Conservation (phyloP, 805 yeast genomes). For the Osmozyma mogii region DNA sequence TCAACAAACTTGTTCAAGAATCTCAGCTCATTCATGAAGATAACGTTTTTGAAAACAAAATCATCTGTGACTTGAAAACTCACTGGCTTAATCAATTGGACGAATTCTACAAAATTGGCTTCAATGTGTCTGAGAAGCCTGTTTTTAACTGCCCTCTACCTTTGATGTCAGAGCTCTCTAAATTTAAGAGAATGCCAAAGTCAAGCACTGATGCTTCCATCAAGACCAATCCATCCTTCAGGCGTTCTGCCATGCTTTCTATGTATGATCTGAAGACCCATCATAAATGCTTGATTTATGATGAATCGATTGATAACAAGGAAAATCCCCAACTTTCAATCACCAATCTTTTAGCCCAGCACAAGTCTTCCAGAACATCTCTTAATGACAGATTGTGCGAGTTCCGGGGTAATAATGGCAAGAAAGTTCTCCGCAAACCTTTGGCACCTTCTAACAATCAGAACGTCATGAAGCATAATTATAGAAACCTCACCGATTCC, state of each 20-base stretch:
- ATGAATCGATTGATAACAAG: slow-evolving; percentile 14
- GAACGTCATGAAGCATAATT: slow-evolving; percentile 19
- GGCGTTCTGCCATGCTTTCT: slow-evolving; percentile 39
- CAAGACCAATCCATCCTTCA: slow-evolving; percentile 36
- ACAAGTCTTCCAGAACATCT: slow-evolving; percentile 28
- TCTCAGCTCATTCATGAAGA: slow-evolving; percentile 21
- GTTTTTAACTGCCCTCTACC: slow-evolving; percentile 15
- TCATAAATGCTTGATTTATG: slow-evolving; percentile 27
- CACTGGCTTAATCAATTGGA: slow-evolving; percentile 30
- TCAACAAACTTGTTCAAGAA: slow-evolving; percentile 29
- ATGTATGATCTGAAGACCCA: slow-evolving; percentile 30
- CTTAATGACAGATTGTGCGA: slow-evolving; percentile 23
- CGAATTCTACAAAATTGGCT: slow-evolving; percentile 24
- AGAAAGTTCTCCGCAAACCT: background rate
- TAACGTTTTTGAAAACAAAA: slow-evolving; percentile 26
- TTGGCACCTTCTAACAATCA: background rate
- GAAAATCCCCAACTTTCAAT: slow-evolving; percentile 33
- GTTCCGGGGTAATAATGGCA: slow-evolving; percentile 10
- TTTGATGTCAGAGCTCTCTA: slow-evolving; percentile 16
- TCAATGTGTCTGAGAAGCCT: slow-evolving; percentile 12
- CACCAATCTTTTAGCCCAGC: slow-evolving; percentile 30
- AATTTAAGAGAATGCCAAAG: slow-evolving; percentile 18
- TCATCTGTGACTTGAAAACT: slow-evolving; percentile 30
- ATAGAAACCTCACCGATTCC: slow-evolving; percentile 33
- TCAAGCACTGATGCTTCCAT: slow-evolving; percentile 29